A percentile compares a stretch with the other conserved stretches of the same genome.
These are phyloP conservation scores for Crucibulum laeve DNA, from an alignment of 768 basidiomycete genomes.

Conservation along the genomic window DNA sequence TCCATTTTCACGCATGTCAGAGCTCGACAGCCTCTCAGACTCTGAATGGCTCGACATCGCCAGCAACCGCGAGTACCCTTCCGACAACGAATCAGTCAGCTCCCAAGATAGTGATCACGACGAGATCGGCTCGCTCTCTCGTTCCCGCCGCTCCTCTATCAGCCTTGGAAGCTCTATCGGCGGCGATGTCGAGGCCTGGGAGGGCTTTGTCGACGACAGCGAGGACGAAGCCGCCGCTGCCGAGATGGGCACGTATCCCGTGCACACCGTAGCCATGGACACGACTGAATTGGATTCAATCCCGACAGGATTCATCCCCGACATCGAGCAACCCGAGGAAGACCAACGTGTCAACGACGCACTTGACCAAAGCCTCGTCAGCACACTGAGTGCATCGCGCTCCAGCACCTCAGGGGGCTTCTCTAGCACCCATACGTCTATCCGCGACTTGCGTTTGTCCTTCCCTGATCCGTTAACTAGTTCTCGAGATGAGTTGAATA, in stretches of 20 bases:
- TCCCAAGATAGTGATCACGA: slow-evolving; percentile 63
- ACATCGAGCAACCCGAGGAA: slow-evolving; percentile 33
- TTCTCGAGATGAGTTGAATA: slow-evolving; percentile 57
- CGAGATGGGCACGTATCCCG: slow-evolving; percentile 27
- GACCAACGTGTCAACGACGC: slow-evolving; percentile 70
- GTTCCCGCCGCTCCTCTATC: slow-evolving; percentile 65
- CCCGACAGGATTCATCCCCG: slow-evolving; percentile 21
- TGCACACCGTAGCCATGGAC: slow-evolving; percentile 15
- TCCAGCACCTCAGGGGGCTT: slow-evolving; percentile 51
- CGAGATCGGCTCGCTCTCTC: slow-evolving; percentile 44
- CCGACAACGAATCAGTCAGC: slow-evolving; percentile 65
- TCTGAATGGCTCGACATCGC: slow-evolving; percentile 83
- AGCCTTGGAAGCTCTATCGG: slow-evolving; percentile 67
- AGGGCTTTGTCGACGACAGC: slow-evolving; percentile 66
- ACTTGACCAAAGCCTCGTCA: slow-evolving; percentile 79
- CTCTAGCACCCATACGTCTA: slow-evolving; percentile 53
- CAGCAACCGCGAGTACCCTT: slow-evolving; percentile 59
- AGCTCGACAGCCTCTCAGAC: slow-evolving; percentile 67
- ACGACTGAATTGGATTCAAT: slow-evolving; percentile 20
- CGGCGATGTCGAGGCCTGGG: slow-evolving; percentile 74
- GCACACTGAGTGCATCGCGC: slow-evolving; percentile 73
- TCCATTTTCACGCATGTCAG: slow-evolving; percentile 46
- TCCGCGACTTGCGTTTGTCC: slow-evolving; percentile 73
- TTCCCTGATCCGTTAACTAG: slow-evolving; percentile 83
- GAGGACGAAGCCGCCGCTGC: slow-evolving; percentile 38